Base-by-base conservation (phyloP, 1,284 basidiomycete species). In the Ganoderma lingzhi region DNA sequence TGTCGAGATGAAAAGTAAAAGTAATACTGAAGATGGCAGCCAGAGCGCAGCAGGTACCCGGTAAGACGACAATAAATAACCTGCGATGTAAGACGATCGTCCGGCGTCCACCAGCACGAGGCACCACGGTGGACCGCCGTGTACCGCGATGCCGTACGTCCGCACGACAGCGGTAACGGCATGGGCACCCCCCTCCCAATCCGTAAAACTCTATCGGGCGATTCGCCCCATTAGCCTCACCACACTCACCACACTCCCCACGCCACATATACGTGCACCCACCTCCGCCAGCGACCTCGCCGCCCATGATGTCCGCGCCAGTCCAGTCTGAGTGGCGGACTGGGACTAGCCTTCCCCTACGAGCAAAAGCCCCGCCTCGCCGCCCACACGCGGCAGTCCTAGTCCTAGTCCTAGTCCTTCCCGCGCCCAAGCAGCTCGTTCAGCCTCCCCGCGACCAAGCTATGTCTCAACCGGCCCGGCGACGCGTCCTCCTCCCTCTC, bases 381-480 rank as follows among this genome's bases (percentile, higher is more conserved):
- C 23, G 23, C 23, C 23, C 23, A 23, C 23, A 23, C 23, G 23
- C 23, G 23, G 23, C 23, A 23, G 23, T 23, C 23, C 23, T 23
- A 23, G 23, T 23, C 23, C 23, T 23, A 23, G 23, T 23, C 23
- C 23, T 51, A 53, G 48, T 72, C 71, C 67, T 69, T 73, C 35
- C 68, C 75, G 65, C 81, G 78, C 64, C 78, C 80, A 64, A 84
- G 71, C 69, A 84, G 75, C 74, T 84, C 81, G 59, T 72, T 79
- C 70, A 84, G 70, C 73, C 79, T 81, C 39, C 78, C 78, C 15
- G 76, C 81, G 17, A 80, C 83, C 2, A 79, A 73, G 9, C 81
- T 81, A 45, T 79, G 76, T 68, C 73, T 73, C 60, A 79, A 62
- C 32, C 62, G 67, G 9, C 68, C 66, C 41, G 67, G 72, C 65